Evolutionary conservation across 2,329 filamentous ascomycete species (phyloP).

Genomic region (Endoconidiophora laricicola): DNA sequence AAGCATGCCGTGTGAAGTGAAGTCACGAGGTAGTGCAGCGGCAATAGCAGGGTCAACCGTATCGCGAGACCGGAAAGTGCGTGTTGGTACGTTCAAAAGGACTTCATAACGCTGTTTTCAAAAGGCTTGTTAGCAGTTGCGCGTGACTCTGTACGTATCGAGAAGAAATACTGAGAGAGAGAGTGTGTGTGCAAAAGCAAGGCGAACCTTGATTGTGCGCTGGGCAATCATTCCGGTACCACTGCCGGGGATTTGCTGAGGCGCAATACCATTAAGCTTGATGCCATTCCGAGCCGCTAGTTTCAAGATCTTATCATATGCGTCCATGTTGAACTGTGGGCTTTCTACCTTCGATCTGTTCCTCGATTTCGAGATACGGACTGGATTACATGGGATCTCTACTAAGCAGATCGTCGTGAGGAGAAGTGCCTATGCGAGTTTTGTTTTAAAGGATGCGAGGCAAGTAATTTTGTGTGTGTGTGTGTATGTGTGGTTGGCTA

Average conservation of each 20-base stretch:
- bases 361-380: too few relatives aligned
- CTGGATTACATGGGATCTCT: too few relatives aligned
- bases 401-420: too few relatives aligned
- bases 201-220: conserved; percentile 42
- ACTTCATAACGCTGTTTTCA: conserved; percentile 26
- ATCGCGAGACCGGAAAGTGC: conserved; percentile 46
- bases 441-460: too few relatives aligned
- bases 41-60: conserved; percentile 38
- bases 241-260: conserved; percentile 50
- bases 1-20: conserved; percentile 53
- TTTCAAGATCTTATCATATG: conserved; percentile 35
- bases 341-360: background rate
- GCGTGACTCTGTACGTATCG: background rate
- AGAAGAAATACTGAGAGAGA: background rate
- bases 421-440: too few relatives aligned
- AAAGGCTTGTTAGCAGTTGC: background rate
- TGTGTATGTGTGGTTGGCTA: too few relatives aligned
- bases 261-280: conserved; percentile 47
- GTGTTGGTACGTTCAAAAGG: conserved; percentile 48
- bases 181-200: background rate
- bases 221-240: conserved; percentile 67
- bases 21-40: conserved; percentile 32
- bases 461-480: too few relatives aligned
- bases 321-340: conserved; percentile 1
- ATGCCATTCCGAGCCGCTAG: conserved; percentile 56